Evolutionary conservation across 257 asterid genomes (phyloP).

Genomic region (Nyctanthes arbortristis): DNA sequence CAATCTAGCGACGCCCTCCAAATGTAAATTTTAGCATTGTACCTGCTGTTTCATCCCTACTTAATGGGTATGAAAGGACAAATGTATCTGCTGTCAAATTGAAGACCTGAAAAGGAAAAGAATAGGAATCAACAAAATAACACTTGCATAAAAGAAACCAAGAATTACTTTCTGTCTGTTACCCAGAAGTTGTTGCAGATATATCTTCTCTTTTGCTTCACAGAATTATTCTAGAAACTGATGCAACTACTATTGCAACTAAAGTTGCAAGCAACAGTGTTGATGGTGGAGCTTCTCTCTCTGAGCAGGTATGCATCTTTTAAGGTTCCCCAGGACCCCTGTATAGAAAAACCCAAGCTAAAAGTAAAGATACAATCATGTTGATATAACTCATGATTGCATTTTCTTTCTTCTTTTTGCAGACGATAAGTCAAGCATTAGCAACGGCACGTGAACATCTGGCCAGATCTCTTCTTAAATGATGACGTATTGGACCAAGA

Average conservation of each 20-base stretch:
- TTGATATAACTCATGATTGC: constrained; percentile 17
- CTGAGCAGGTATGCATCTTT: constrained; percentile 48
- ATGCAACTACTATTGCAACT: constrained; percentile 44
- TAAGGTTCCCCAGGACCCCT: neutral
- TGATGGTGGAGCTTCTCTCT: constrained; percentile 49
- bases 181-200: neutral
- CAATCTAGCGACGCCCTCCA: neutral
- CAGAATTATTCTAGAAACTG: constrained; percentile 53
- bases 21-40: neutral
- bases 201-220: neutral
- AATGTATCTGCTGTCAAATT: no score
- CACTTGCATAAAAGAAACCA: no score
- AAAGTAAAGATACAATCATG: neutral
- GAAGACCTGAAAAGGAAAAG: neutral
- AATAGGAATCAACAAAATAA: neutral
- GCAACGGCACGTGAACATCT: constrained; percentile 80
- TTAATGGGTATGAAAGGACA: neutral
- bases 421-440: constrained; percentile 77
- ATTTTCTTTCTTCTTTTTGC: constrained; percentile 23
- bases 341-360: neutral
- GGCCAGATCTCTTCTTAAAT: constrained; percentile 68
- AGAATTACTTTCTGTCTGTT: neutral
- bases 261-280: constrained; percentile 46
- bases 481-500: constrained; percentile 22
- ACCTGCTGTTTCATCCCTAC: neutral